A percentile compares a stretch with the other conserved stretches of the same genome.
phyloP scores from a whole-genome alignment of 345 rosid genomes.

The Brassica carinata region DNA sequence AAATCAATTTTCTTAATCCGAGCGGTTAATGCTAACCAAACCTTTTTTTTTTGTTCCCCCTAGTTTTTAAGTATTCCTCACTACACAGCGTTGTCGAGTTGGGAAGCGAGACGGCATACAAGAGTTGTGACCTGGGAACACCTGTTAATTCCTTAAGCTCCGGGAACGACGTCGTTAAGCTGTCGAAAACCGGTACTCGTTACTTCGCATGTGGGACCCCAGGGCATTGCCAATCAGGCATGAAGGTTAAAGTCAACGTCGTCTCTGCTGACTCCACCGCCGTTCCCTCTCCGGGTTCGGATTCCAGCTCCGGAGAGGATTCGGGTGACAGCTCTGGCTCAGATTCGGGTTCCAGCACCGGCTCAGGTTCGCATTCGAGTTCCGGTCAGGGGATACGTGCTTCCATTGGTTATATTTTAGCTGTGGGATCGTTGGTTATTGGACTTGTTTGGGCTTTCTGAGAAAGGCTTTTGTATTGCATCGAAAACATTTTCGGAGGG shows the following conservation, averaged over 20 bases:
- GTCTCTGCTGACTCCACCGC: slow-evolving; percentile 50
- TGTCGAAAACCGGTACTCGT: too few relatives aligned
- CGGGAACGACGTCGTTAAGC: too few relatives aligned
- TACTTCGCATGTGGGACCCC: slow-evolving; percentile 84
- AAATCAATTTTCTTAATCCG: background rate
- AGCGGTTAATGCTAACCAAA: slow-evolving; percentile 13
- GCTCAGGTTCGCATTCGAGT: background rate
- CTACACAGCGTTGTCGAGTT: slow-evolving; percentile 89
- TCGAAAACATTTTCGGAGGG: background rate
- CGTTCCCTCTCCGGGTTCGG: slow-evolving; percentile 21
- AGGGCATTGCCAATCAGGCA: slow-evolving; percentile 87
- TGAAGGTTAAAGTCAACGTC: slow-evolving; percentile 77
- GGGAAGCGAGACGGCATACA: slow-evolving; percentile 58
- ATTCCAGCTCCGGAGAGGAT: background rate
- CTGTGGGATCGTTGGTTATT: slow-evolving; percentile 31
- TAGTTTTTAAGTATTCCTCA: slow-evolving; percentile 85
- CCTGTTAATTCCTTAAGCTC: too few relatives aligned
- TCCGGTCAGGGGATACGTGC: slow-evolving; percentile 26
- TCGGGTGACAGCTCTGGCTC: background rate
- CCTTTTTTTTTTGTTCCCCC: background rate
- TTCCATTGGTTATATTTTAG: slow-evolving; percentile 8
- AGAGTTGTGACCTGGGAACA: too few relatives aligned
- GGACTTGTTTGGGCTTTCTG: slow-evolving; percentile 31
- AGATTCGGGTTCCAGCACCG: background rate
- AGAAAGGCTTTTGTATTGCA: slow-evolving; percentile 8